Base-by-base conservation (phyloP, 495 filamentous ascomycete genomes). In the Ramalina intermedia region DNA sequence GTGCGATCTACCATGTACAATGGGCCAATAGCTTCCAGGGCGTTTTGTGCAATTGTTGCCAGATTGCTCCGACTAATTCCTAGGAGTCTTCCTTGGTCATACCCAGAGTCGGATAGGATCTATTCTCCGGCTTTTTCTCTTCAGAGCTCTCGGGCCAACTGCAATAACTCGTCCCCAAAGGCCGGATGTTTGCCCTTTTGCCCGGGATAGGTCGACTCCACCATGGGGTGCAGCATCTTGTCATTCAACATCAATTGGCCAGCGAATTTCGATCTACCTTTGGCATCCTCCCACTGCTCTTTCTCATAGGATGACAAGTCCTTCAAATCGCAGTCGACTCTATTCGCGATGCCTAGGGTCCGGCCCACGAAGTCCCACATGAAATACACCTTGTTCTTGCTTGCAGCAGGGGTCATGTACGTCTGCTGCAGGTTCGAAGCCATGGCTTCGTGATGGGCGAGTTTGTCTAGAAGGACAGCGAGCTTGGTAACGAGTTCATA, bases 301-400 rank as follows among this genome's bases (percentile, higher is more conserved):
- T 57, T 41, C 37, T 57, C 47, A 21, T 33, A 3, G 21, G 20
- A 37, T 2, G 42, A 29, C 33, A 57, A 13, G 35, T 44, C 21
- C 18, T 47, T 6, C 8, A 53, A 46, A 12, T 41, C 37, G 13
- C 43, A 50, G 17, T 46, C 24, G 14, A 50, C 20, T 11, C 14
- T 16, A 42, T 50, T 52, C 13, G 27, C 17, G 48, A 41, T 50
- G 35, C 59, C 58, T 9, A 61, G 44, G 2, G 56, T 62, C 23
- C 58, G 52, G 2, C 57, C 59, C 1, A 59, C 57, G 46, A 62
- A 67, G 41, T 66, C 61, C 65, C 63, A 62, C 58, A 60, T 59
- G 52, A 65, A 63, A 24, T 65, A 67, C 2, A 65, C 56, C 11
- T 58, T 62, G 41, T 59, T 63, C 54, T 65, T 67, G 21, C 41